Conservation (phyloP, 352 stramenopile genomes). For the Phytophthora nicotianae region DNA sequence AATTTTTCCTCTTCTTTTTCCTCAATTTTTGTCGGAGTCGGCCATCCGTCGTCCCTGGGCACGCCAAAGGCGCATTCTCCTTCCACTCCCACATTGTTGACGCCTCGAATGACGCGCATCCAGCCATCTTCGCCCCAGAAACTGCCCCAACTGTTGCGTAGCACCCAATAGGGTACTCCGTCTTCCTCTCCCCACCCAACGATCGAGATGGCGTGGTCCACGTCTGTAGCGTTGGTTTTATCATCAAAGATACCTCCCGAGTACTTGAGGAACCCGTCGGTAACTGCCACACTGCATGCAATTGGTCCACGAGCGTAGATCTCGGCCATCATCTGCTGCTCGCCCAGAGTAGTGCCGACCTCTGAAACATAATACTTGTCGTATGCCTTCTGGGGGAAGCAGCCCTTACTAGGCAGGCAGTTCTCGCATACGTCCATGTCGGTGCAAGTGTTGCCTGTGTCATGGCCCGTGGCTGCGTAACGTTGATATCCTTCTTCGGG, state of each 20-base stretch:
- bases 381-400: conserved; percentile 91
- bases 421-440: conserved; percentile 93
- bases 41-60: conserved; percentile 80
- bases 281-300: conserved; percentile 93
- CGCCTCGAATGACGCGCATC: conserved; percentile 91
- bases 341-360: conserved; percentile 91
- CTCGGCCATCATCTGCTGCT: conserved; percentile 96
- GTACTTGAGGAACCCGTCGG: conserved; percentile 91
- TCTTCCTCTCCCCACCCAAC: conserved; percentile 94
- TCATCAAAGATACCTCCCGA: conserved; percentile 93
- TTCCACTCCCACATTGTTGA: conserved; percentile 95
- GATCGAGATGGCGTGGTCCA: conserved; percentile 95
- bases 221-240: conserved; percentile 77
- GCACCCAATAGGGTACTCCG: conserved; percentile 93
- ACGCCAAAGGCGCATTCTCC: conserved; percentile 93
- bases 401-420: conserved; percentile 83
- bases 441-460: conserved; percentile 89
- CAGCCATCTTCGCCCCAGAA: conserved; percentile 96
- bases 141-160: conserved; percentile 95
- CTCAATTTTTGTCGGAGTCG: conserved; percentile 46
- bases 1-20: conserved; percentile 29
- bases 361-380: conserved; percentile 96
- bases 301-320: conserved; percentile 96
- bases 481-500: conserved; percentile 95
- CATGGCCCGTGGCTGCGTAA: conserved; percentile 92